Evolutionary conservation across 179 eudicot species (phyloP), one percentile per base, ranked within the genome.

Genomic region (Nepenthes alata): DNA sequence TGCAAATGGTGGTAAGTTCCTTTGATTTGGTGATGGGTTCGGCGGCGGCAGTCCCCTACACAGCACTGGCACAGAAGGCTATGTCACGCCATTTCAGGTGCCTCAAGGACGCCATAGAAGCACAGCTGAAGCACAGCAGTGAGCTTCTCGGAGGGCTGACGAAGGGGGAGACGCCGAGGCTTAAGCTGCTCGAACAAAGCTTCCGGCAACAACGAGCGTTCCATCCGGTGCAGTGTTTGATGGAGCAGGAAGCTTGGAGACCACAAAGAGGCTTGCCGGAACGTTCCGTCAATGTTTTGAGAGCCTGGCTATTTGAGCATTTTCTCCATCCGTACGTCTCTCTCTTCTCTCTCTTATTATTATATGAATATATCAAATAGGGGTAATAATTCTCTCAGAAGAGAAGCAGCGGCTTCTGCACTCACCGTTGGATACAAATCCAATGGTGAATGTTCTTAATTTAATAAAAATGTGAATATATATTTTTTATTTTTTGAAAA

Each of bases 211-310:
- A 91, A 73, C 76, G 90, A 57, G 96, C 88, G 1, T 82, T 91
- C 13, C 95, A 89, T 47, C 96, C 86, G 49, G 86, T 91, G 96
- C 95, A 96, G 1, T 25, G 25, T 25, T 80, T 86, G 83, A 82
- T 85, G 91, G 96, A 91, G 2, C 86, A 83, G 64, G 96, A 89
- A 61, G 96, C 98, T 25, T 91, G 98, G 98, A 77, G 98, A 41
- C 98, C 98, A 1, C 98, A 91, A 64, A 77, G 98, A 12, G 98
- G 98, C 2, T 67, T 91, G 76, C 98, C 98, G 5, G 98, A 91
- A 62, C 81, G 96, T 0, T 84, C 93, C 5, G 96, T 91, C 71
- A 86, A 85, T 48, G 73, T 85, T 4, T 41, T 41, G 8, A 41
- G 45, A 7, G 45, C 45, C 8, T 41, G 45, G 45, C 45, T 41